Evolutionary conservation across 164 flowering plant genomes (phyloP).

Genomic region (Sedum album): DNA sequence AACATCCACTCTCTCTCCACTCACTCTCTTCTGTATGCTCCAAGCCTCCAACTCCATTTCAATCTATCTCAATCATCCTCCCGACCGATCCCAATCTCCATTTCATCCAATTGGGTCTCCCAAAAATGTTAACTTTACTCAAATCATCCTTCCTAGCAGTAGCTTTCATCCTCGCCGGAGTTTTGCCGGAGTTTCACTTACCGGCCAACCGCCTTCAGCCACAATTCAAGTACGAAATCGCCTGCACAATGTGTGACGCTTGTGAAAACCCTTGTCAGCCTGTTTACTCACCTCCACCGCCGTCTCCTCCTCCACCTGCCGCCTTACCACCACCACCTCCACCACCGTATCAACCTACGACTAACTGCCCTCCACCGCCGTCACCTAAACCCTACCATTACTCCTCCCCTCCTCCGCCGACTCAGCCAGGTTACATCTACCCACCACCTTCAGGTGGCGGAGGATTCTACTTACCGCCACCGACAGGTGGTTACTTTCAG

Average conservation of each 20-base stretch:
- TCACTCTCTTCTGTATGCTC: background rate
- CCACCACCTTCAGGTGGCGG: slow-evolving; percentile 15
- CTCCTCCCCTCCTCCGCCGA: slow-evolving; percentile 45
- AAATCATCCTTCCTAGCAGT: background rate
- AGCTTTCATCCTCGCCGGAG: background rate
- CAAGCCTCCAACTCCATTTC: background rate
- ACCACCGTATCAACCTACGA: slow-evolving; percentile 20
- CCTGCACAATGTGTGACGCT: slow-evolving; percentile 67
- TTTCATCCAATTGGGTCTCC: background rate
- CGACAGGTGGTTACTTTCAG: slow-evolving; percentile 21
- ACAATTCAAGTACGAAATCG: slow-evolving; percentile 34
- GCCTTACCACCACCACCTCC: slow-evolving; percentile 12
- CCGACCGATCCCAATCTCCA: background rate
- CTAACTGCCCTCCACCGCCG: slow-evolving; percentile 40
- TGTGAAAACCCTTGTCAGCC: slow-evolving; percentile 64
- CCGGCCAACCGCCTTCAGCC: background rate
- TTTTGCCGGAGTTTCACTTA: background rate
- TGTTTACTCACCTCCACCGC: slow-evolving; percentile 24
- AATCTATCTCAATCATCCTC: too few species aligned
- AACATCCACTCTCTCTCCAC: background rate
- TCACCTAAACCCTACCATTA: slow-evolving; percentile 43
- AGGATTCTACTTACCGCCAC: slow-evolving; percentile 20
- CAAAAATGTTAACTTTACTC: slow-evolving; percentile 7
- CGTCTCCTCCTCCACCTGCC: slow-evolving; percentile 20
- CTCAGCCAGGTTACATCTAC: slow-evolving; percentile 12